A percentile compares a stretch with the other conserved stretches of the same genome.
phyloP scores from a whole-genome alignment of 139 green algal genomes.

The Eudorina sp. region DNA sequence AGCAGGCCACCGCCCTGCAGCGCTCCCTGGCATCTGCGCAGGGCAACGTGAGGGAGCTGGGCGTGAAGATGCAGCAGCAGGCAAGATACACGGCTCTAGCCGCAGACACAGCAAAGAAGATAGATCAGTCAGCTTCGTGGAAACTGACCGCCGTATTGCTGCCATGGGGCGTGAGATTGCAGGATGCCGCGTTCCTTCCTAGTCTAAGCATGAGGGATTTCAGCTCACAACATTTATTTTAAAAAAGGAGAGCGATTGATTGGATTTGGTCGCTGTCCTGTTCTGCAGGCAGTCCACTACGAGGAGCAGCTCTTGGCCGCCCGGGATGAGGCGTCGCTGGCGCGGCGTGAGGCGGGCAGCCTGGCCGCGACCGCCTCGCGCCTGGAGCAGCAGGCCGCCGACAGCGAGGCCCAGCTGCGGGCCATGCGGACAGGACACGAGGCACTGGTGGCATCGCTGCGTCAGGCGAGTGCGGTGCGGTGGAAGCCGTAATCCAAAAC shows the following conservation, averaged over 20 bases:
- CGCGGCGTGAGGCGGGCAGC: conserved; percentile 18
- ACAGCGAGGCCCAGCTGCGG: conserved; percentile 28
- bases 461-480: too few species aligned
- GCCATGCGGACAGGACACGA: neutral
- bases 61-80: conserved; percentile 38
- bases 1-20: conserved; percentile 26
- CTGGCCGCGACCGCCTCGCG: neutral
- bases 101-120: too few species aligned
- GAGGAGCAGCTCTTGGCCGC: conserved; percentile 37
- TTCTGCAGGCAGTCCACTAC: conserved; percentile 13
- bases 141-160: too few species aligned
- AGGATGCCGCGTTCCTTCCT: too few species aligned
- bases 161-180: too few species aligned
- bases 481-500: too few species aligned
- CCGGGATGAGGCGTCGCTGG: conserved; percentile 30
- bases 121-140: too few species aligned
- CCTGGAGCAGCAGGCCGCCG: neutral
- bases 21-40: neutral
- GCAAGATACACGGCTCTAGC: too few species aligned
- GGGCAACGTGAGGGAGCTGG: neutral
- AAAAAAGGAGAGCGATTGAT: too few species aligned
- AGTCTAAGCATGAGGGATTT: too few species aligned
- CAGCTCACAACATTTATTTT: too few species aligned
- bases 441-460: conserved; percentile 10
- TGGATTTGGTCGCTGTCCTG: too few species aligned